Conservation (phyloP, 2,329 filamentous ascomycete genomes). For the Neofusicoccum parvum region DNA sequence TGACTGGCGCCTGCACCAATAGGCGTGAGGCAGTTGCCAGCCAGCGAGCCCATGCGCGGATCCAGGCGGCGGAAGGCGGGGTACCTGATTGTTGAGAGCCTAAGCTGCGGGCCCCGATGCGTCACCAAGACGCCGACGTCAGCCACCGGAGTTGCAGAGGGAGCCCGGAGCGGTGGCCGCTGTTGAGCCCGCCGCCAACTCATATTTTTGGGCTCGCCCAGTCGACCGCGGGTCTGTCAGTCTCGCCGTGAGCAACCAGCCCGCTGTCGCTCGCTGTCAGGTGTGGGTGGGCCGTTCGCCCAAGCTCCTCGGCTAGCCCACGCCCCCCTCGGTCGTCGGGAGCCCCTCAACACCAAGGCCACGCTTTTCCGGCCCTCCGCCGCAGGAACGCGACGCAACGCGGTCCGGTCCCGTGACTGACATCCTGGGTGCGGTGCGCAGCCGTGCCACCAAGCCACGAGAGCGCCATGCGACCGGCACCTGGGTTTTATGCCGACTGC, state of each 20-base stretch:
- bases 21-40: background rate
- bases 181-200: background rate
- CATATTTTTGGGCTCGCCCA: background rate
- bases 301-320: background rate
- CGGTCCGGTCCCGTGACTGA: background rate
- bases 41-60: background rate
- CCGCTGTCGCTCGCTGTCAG: background rate
- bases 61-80: background rate
- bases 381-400: background rate
- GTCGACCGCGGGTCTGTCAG: background rate
- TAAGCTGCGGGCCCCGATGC: background rate
- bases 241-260: background rate
- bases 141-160: background rate
- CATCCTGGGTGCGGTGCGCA: background rate
- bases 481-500: background rate
- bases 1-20: background rate
- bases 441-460: background rate
- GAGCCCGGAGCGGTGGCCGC: background rate
- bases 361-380: background rate
- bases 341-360: constrained; percentile 3
- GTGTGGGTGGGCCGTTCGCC: background rate
- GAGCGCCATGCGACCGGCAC: background rate
- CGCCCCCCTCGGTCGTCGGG: background rate
- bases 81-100: constrained; percentile 12
- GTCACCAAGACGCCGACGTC: background rate